These are phyloP conservation scores for Candida stauntonica DNA, from an alignment of 805 yeast genomes.

Conservation along the genomic window DNA sequence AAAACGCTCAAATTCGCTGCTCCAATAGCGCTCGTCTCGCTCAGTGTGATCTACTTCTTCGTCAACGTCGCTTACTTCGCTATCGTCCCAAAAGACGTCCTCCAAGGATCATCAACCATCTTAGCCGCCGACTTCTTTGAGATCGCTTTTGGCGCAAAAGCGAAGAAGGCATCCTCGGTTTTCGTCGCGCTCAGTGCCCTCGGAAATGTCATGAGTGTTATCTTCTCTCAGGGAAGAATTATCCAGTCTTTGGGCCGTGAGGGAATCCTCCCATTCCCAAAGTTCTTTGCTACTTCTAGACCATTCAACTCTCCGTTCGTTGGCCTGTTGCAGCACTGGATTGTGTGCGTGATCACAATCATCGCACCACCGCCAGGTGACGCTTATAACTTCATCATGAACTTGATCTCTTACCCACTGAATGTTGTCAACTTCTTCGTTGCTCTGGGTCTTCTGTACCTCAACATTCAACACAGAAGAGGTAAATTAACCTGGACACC, in stretches of 20 bases:
- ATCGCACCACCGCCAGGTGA: conserved; percentile 85
- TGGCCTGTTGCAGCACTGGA: conserved; percentile 73
- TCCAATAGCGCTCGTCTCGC: conserved; percentile 59
- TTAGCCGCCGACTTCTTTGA: conserved; percentile 74
- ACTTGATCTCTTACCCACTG: conserved; percentile 77
- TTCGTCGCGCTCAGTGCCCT: conserved; percentile 78
- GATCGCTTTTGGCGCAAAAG: conserved; percentile 63
- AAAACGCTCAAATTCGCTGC: conserved; percentile 69
- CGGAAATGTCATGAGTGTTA: conserved; percentile 78
- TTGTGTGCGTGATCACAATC: conserved; percentile 67
- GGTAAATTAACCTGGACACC: conserved; percentile 64
- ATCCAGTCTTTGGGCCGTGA: conserved; percentile 80
- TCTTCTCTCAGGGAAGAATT: conserved; percentile 77
- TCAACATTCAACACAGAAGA: conserved; percentile 46
- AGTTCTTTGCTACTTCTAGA: conserved; percentile 61
- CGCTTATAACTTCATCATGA: conserved; percentile 76
- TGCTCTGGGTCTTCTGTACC: conserved; percentile 56
- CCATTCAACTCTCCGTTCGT: conserved; percentile 73
- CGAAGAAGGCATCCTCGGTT: conserved; percentile 69
- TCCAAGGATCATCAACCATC: conserved; percentile 58
- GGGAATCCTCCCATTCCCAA: conserved; percentile 72
- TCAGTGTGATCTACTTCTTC: conserved; percentile 66
- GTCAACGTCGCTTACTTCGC: conserved; percentile 79
- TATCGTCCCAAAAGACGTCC: conserved; percentile 66
- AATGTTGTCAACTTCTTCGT: conserved; percentile 68